Conservation (phyloP, 805 yeast genomes). For the Candida coquimbonensis region DNA sequence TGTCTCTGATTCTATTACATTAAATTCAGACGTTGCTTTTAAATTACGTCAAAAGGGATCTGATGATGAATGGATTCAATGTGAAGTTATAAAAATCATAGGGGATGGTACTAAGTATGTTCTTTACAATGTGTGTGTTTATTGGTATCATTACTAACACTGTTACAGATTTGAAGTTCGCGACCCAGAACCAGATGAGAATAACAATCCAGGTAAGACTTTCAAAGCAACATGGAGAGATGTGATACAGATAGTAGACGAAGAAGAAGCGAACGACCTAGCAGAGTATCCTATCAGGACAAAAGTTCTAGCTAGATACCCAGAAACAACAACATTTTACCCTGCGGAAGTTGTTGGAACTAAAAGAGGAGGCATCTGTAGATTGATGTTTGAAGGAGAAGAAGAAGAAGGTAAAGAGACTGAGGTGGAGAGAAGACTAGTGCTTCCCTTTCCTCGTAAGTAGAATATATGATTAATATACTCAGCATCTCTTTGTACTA, state of each 20-base stretch:
- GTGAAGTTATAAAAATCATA: conserved; percentile 75
- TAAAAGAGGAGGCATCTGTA: conserved; percentile 66
- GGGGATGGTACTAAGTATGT: conserved; percentile 51
- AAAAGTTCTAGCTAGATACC: conserved; percentile 86
- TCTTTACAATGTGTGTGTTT: background rate
- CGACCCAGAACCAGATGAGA: conserved; percentile 97
- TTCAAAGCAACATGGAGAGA: conserved; percentile 83
- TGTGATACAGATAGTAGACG: conserved; percentile 61
- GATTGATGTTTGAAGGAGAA: conserved; percentile 89
- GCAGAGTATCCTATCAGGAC: conserved; percentile 64
- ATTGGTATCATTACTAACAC: conserved; percentile 2
- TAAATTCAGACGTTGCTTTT: conserved; percentile 86
- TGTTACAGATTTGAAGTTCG: conserved; percentile 68
- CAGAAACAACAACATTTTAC: conserved; percentile 95
- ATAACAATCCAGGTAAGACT: conserved; percentile 78
- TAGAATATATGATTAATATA: background rate
- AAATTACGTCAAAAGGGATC: conserved; percentile 60
- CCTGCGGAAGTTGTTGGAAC: conserved; percentile 86
- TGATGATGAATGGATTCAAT: conserved; percentile 94
- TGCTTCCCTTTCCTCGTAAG: conserved; percentile 59
- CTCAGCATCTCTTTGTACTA: background rate
- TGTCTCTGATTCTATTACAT: conserved; percentile 46
- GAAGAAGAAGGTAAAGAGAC: conserved; percentile 95
- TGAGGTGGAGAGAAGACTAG: conserved; percentile 79
- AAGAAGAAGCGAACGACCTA: conserved; percentile 33